Base-by-base conservation (phyloP, 2,329 filamentous ascomycete species). In the Trichoderma sp. region DNA sequence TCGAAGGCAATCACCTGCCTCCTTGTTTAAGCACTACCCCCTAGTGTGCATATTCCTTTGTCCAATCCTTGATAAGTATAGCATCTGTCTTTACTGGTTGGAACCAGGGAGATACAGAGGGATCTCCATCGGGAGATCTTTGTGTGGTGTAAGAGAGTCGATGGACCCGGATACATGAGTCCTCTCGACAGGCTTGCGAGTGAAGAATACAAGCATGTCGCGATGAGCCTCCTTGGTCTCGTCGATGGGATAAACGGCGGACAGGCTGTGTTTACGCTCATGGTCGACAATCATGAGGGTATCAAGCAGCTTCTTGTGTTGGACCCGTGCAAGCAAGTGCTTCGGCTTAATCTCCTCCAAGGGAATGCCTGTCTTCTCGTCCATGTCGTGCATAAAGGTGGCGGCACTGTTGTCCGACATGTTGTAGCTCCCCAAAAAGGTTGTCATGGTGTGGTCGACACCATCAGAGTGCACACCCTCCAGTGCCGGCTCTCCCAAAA, bases 381-480 rank as follows among this genome's bases (percentile, higher is more conserved):
- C 66, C 71, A 73, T 75, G 69, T 52, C 71, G 69, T 78, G 77
- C 70, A 78, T 72, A 57, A 75, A 76, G 35, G 76, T 78, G n/a
- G 73, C 73, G 11, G 75, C 76, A 68, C 73, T 76, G 64, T 76
- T 70, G 53, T 71, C 57, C 5, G 69, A 68, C 75, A 78, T 77
- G 72, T 78, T 78, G 53, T 69, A 61, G 70, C 68, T 70, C 21
- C 75, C 74, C 24, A 78, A 70, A 31, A 72, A 76, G 11, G 74
- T 76, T 19, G 76, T 77, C 76, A 78, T 77, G 69, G 76, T 78
- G 72, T 77, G 74, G 60, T 78, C 77, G 59, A 75, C 74, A 53
- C 77, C 77, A 60, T 78, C 77, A 1, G 74, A 73, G 73, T 78
- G 77, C 35, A 78, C 75, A 29, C 77, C 77, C 68, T 78, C 77